Evolutionary conservation across 441 rosid species (phyloP), one percentile per base, ranked within the genome.

Genomic region (Pelargonium fulgidum): DNA sequence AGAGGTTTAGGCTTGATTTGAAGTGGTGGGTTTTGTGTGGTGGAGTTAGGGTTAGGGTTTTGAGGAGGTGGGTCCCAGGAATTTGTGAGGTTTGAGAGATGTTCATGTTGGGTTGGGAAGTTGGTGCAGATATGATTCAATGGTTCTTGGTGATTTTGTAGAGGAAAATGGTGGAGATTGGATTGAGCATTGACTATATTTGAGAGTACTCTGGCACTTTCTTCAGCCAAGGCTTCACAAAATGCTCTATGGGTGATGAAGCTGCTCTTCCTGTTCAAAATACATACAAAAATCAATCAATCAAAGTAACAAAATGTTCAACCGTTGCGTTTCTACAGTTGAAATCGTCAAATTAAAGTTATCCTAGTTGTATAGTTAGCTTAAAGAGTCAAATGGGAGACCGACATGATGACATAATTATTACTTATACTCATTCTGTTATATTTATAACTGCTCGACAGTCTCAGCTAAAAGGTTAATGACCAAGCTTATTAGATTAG

Each of bases 171-270:
- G 14, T 50, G 16, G 62, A 16, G 3, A 56, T 24, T 24, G 29
- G 29, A 24, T 24, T 24, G 29, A 24, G 29, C 29, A 24, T 24
- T 24, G 29, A 24, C 29, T 1, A 24, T 24, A 24, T 24, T 24
- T 24, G 29, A 24, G 29, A 24, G 2, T 33, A 33, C 39, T 20
- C 62, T 58, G 19, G 62, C 62, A 58, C 62, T 58, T 58, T 58
- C 62, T 58, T 58, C 62, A 58, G 62, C 62, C 62, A 58, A 58
- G 8, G 62, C 62, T 6, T 58, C 62, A 58, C 62, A 58, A 20
- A 58, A 58, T 58, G 62, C 62, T 58, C 62, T 58, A 11, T 58
- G 62, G 29, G 62, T 58, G 20, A 58, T 58, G 62, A 58, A 58
- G 20, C 62, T 19, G 22, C 62, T 26, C 9, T 58, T 58, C 29